Base-by-base conservation (phyloP, 371 early-diverging fungal genomes). In the Rhizopus microsporus region DNA sequence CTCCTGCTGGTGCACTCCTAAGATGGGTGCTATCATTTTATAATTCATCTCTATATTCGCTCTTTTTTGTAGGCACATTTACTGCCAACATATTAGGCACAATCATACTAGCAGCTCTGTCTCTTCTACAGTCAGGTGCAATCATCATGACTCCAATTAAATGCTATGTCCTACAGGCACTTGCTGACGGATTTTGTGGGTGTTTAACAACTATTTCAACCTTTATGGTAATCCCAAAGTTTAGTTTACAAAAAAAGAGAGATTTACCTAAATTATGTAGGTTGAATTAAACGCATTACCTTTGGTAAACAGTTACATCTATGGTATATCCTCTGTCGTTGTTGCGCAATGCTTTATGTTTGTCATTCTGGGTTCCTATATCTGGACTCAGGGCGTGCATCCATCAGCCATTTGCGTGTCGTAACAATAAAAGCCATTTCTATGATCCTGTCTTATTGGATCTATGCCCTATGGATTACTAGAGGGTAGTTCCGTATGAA, bases 141-240 rank as follows among this genome's bases (percentile, higher is more conserved):
- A 15, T 42, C 15, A 3, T 15, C 6, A 12, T 15, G 15, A 15
- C 42, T 6, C n/a, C 29, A 33, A 54, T 77, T 3, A 63, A 69
- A 5, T 90, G 90, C 62, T 57, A 78, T 35, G 71, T 84, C 0
- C 38, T 86, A 9, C 65, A 66, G 13, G 87, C 76, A 1, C 57
- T 91, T 31, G 72, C 78, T 4, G 84, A 85, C 60, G 91, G 91
- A 0, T 83, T 85, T 43, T 89, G 90, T 66, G 90, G 88, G 10
- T 89, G 91, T 51, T 56, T 92, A 47, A 87, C 89, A 0, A 92
- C 92, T 0, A 72, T 92, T 17, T 90, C 90, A 2, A 90, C 92
- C 1, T 87, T 90, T 65, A 78, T 78, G 30, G 80, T 84, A 71
- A 65, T 66, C 39, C 16, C 35, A 3, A 6, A 5, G n/a, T 23